Evolutionary conservation across 2,329 filamentous ascomycete species (phyloP), one percentile per base, ranked within the genome.

Genomic region (Ilyonectria mors-panacis): DNA sequence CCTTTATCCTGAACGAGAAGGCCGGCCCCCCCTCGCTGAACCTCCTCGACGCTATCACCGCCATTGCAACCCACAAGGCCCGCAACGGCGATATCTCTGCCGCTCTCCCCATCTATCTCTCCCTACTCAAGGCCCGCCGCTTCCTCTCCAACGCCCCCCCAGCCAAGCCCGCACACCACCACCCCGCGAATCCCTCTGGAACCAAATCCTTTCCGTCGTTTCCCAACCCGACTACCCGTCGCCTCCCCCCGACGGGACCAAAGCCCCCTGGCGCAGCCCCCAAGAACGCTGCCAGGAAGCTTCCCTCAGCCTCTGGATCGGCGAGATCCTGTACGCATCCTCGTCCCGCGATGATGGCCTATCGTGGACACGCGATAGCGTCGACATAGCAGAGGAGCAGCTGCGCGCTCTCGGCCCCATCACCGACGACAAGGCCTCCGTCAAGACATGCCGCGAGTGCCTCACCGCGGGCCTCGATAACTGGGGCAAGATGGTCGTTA

Each of bases 331-430:
- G 35, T 98, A 93, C 79, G 89, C 93, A 0, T 88, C 88, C 5
- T 73, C 77, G 1, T 81, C 80, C 19, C 83, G 85, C 57, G 90
- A 93, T 55, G 91, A 92, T 67, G 95, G 94, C 0, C 85, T 98
- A 2, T 90, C 91, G 6, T 98, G 95, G 95, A 97, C 95, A 1
- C 89, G 94, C 62, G 94, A 97, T 69, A 94, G 92, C 28, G 94
- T 97, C 35, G 92, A 95, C 72, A 83, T 93, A 1, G 92, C 94
- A 3, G 94, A 95, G 80, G 86, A 91, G 67, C 90, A 90, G 74
- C 85, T 90, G 47, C 88, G 85, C 71, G 80, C 74, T 21, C 78
- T 88, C 1, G 77, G 76, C 39, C 48, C 70, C 13, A 60, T 67
- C n/a, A 62, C 63, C 4, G 68, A 72, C 5, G 75, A 81, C 48